Base-by-base conservation (phyloP, 2,329 filamentous ascomycete species). In the Volutella citrinella region DNA sequence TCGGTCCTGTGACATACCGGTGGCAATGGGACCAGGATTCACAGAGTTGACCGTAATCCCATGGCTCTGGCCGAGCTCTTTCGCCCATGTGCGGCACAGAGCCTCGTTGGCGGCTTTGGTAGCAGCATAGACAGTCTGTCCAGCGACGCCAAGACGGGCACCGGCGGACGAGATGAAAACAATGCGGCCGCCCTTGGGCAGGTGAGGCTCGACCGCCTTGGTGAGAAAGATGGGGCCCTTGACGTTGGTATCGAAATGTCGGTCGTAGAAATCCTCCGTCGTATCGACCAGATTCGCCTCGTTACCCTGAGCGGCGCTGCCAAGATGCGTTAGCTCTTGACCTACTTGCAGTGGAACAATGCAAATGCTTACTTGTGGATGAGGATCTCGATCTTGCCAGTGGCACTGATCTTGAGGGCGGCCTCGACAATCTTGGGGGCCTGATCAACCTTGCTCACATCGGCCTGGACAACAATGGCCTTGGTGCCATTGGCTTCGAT, bases 31-130 rank as follows among this genome's bases (percentile, higher is more conserved):
- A 3, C 57, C 57, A 4, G 51, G 59, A 19, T 61, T 60, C 4
- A 61, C 52, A 8, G 38, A 51, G 36, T 61, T 60, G 2, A 60
- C 56, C 0, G 52, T 59, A 6, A 53, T 46, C 1, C 43, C 48
- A 5, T 57, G 43, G 0, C 37, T 41, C 11, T 53, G 57, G 10
- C 57, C 58, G 1, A 61, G 49, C 27, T 61, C 58, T 19, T 51
- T 54, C 1, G 57, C 56, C 57, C 54, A 59, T 1, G 51, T 51
- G 3, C 56, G 48, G 3, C 39, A 44, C 3, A 57, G 20, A 1
- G 50, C 50, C 29, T 61, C 59, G 16, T 50, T 36, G 0, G 61
- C 60, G 7, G 58, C 61, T 30, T 64, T 64, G 0, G 57, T 58
- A 3, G 58, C 49, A 1, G 45, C 55, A 19, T 65, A 65, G 0